phyloP scores from a whole-genome alignment of 441 rosid species.

The Manihot esculenta region DNA sequence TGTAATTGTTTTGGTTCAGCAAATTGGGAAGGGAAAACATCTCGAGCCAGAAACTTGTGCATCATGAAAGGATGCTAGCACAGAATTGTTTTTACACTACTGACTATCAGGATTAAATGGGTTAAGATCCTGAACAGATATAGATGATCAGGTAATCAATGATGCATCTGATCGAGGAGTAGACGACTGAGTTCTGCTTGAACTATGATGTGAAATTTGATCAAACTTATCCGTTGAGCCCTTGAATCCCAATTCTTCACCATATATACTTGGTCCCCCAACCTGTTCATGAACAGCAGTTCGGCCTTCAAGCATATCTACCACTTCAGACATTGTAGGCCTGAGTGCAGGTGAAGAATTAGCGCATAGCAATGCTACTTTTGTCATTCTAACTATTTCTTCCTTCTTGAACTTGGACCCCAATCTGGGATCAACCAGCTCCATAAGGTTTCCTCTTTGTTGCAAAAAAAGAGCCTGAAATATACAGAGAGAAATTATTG shows the following conservation, averaged over 20 bases:
- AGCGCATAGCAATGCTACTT: conserved; percentile 55
- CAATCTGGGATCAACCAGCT: conserved; percentile 48
- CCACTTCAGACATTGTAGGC: conserved; percentile 66
- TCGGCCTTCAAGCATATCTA: conserved; percentile 59
- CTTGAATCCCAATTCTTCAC: background rate
- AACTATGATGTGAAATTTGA: background rate
- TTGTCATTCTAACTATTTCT: conserved; percentile 52
- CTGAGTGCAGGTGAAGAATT: conserved; percentile 54
- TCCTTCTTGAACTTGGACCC: conserved; percentile 36
- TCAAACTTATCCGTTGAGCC: background rate
- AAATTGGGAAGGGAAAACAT: background rate
- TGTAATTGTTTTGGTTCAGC: background rate
- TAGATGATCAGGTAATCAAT: conserved; percentile 4
- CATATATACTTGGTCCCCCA: conserved; percentile 14
- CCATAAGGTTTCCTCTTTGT: conserved; percentile 39
- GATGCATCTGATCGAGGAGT: conserved; percentile 3
- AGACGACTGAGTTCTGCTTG: background rate
- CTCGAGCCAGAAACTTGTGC: background rate
- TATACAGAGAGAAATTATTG: background rate
- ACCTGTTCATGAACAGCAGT: conserved; percentile 26
- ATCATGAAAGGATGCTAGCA: background rate
- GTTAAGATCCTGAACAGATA: background rate
- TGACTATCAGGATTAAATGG: background rate
- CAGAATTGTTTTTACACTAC: background rate
- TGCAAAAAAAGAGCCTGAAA: conserved; percentile 53